A percentile compares a stretch with the other conserved stretches of the same genome.
These are phyloP conservation scores for Lyophyllum atratum DNA, from an alignment of 768 basidiomycete genomes.

Conservation along the genomic window DNA sequence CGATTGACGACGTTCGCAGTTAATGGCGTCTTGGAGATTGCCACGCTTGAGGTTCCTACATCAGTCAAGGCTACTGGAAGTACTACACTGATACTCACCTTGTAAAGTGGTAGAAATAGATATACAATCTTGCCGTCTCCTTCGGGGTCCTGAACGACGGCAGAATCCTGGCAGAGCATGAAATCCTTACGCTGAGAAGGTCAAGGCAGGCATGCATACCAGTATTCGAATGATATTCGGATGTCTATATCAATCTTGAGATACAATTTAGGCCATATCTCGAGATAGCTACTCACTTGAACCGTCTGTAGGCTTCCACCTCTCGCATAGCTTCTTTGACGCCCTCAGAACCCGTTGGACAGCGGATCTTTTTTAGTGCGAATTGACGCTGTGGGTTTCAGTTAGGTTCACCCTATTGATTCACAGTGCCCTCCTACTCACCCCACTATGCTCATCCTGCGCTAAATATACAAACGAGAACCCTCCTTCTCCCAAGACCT, in stretches of 20 bases:
- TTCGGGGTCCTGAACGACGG: slow-evolving; percentile 90
- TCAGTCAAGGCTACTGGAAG: background rate
- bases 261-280: background rate
- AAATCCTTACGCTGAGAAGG: slow-evolving; percentile 5
- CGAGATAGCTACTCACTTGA: slow-evolving; percentile 65
- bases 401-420: background rate
- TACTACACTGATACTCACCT: slow-evolving; percentile 43
- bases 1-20: slow-evolving; percentile 81
- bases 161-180: slow-evolving; percentile 68
- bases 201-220: slow-evolving; percentile 34
- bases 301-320: slow-evolving; percentile 91
- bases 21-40: slow-evolving; percentile 95
- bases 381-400: slow-evolving; percentile 71
- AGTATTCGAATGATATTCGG: slow-evolving; percentile 96
- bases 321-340: slow-evolving; percentile 90
- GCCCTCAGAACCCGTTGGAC: slow-evolving; percentile 84
- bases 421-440: slow-evolving; percentile 34
- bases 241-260: slow-evolving; percentile 53
- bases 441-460: slow-evolving; percentile 84
- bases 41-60: slow-evolving; percentile 55
- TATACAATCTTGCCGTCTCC: slow-evolving; percentile 96
- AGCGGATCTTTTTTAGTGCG: slow-evolving; percentile 95
- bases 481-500: slow-evolving; percentile 94
- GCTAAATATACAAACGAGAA: slow-evolving; percentile 92
- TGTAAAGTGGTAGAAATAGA: slow-evolving; percentile 92